These are phyloP conservation scores for Dioscorea zingiberensis DNA, from an alignment of 106 monocot species.

Conservation along the genomic window DNA sequence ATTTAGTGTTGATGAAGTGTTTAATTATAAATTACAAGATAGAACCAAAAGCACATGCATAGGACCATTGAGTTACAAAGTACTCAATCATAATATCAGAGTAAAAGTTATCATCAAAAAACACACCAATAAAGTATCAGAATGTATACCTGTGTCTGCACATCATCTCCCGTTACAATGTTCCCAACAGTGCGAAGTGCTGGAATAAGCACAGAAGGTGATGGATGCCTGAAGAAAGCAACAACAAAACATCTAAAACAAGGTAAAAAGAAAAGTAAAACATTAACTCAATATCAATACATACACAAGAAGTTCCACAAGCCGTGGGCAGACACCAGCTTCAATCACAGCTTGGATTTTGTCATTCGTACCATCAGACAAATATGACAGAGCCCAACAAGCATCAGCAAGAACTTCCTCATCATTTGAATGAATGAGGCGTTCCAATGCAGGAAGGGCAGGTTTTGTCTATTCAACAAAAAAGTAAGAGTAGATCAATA, in stretches of 20 bases:
- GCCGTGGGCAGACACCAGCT: constrained; percentile 35
- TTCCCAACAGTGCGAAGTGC: constrained; percentile 47
- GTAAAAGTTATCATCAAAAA: background rate
- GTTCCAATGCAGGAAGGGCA: constrained; percentile 43
- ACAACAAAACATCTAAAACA: background rate
- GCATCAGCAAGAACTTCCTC: constrained; percentile 51
- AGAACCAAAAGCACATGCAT: no score
- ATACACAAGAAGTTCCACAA: constrained; percentile 45
- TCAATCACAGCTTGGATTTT: constrained; percentile 54
- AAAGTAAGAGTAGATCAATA: background rate
- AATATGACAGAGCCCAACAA: constrained; percentile 45
- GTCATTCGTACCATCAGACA: constrained; percentile 52
- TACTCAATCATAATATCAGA: no score
- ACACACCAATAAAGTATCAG: background rate
- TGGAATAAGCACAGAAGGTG: constrained; percentile 45
- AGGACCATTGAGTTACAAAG: no score
- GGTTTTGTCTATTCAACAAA: constrained; percentile 20
- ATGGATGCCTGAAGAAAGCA: constrained; percentile 25
- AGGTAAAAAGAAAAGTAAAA: background rate
- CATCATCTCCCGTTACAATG: constrained; percentile 45
- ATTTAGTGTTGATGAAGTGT: no score
- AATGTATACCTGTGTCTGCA: constrained; percentile 37
- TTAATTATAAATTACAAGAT: no score
- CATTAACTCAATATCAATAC: constrained; percentile 1
- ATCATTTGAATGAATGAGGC: constrained; percentile 43